Evolutionary conservation across 169 alveolate species (phyloP).

Genomic region (Cryptosporidium viatorum): DNA sequence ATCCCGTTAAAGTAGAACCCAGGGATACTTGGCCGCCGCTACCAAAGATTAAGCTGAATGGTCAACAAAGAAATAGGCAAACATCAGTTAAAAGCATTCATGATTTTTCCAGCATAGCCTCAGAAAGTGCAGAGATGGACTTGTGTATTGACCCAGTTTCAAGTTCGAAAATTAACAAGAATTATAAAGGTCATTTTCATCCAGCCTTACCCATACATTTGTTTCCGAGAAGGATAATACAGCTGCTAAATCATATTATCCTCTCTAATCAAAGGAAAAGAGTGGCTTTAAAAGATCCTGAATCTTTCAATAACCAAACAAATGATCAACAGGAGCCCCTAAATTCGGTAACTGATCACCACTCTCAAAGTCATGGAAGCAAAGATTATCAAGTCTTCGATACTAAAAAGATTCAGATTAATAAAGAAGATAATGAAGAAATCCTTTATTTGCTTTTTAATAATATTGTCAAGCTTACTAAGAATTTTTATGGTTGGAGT

Average conservation of each 20-base stretch:
- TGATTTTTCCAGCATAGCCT: neutral
- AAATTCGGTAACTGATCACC: neutral
- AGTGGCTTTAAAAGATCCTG: neutral
- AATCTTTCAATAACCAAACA: neutral
- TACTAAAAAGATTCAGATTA: constrained; percentile 11
- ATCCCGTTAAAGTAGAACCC: neutral
- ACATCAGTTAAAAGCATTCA: neutral
- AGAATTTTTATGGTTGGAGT: constrained; percentile 49
- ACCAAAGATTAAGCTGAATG: neutral
- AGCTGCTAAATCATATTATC: constrained; percentile 30
- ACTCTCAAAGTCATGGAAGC: neutral
- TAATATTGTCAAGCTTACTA: constrained; percentile 46
- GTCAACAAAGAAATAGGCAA: constrained; percentile 10
- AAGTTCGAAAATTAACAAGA: neutral
- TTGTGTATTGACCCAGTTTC: neutral
- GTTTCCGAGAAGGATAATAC: constrained; percentile 24
- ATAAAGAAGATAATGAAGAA: constrained; percentile 62
- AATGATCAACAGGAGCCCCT: neutral
- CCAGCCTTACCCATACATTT: constrained; percentile 66
- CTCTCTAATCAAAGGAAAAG: constrained; percentile 32
- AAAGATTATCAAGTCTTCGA: constrained; percentile 27
- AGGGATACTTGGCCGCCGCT: constrained; percentile 64
- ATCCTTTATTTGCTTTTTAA: constrained; percentile 43
- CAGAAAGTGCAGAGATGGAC: neutral
- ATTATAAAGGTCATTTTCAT: neutral